Evolutionary conservation across 345 rosid species (phyloP).

Genomic region (Eucalyptus tenuipes): DNA sequence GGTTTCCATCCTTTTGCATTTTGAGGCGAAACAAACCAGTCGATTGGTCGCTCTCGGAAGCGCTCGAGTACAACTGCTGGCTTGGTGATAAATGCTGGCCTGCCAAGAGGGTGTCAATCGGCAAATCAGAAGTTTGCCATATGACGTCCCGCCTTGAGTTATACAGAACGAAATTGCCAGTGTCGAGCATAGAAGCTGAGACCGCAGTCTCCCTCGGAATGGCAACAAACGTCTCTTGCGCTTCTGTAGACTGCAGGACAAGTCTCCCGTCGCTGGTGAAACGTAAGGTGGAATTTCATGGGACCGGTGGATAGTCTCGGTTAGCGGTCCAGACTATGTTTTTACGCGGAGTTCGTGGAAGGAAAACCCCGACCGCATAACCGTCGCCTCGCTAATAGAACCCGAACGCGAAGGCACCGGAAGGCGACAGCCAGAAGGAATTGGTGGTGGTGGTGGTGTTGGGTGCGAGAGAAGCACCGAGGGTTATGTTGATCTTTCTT

Average conservation of each 20-base stretch:
- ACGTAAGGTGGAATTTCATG: background rate
- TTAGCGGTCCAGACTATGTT: conserved; percentile 8
- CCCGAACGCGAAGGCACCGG: conserved; percentile 17
- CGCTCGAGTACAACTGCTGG: background rate
- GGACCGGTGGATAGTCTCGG: background rate
- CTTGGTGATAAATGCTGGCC: background rate
- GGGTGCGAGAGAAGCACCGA: background rate
- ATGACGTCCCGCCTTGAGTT: background rate
- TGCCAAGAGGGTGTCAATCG: conserved; percentile 16
- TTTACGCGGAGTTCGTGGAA: background rate
- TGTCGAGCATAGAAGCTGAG: conserved; percentile 19
- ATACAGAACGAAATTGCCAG: conserved; percentile 13
- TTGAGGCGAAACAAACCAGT: conserved; percentile 1
- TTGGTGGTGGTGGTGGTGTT: background rate
- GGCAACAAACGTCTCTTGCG: background rate
- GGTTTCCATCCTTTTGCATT: conserved; percentile 10
- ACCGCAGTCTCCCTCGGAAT: background rate
- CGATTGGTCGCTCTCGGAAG: conserved; percentile 1
- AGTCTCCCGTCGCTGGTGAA: background rate
- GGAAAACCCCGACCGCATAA: conserved; percentile 14
- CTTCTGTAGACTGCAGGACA: background rate
- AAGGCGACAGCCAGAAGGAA: conserved; percentile 19
- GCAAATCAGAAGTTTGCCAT: conserved; percentile 13
- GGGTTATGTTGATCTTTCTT: background rate
- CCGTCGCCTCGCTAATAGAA: conserved; percentile 9